These are phyloP conservation scores for Gossypium thurberi DNA, from an alignment of 345 rosid species.

Conservation along the genomic window DNA sequence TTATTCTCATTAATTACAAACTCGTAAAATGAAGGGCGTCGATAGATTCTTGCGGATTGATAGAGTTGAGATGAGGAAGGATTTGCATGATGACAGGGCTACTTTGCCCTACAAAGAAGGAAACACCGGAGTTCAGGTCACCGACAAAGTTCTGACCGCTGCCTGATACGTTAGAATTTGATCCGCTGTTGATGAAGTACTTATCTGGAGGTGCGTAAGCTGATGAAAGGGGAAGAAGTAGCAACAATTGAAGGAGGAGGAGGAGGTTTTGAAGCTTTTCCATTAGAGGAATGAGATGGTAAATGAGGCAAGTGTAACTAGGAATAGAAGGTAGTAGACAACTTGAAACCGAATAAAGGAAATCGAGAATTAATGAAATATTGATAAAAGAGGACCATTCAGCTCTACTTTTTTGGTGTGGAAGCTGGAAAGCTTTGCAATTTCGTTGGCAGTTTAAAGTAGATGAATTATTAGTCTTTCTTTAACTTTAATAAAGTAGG, in stretches of 20 bases:
- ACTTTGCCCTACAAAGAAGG: constrained; percentile 12
- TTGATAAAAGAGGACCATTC: no score
- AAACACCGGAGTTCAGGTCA: constrained; percentile 8
- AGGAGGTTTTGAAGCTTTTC: constrained; percentile 15
- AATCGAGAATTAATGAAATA: background rate
- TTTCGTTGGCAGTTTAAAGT: no score
- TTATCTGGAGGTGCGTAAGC: constrained; percentile 22
- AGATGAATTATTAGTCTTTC: no score
- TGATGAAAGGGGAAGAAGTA: background rate
- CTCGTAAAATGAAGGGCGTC: constrained; percentile 23
- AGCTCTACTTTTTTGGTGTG: no score
- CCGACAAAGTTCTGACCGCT: background rate
- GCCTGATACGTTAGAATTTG: constrained; percentile 4
- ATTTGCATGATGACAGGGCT: constrained; percentile 1
- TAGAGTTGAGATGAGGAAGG: no score
- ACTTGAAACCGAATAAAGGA: background rate
- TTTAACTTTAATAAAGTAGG: no score
- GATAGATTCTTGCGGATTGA: no score
- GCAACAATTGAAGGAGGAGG: background rate
- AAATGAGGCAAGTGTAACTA: background rate
- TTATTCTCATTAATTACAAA: constrained; percentile 21
- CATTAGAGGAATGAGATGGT: background rate
- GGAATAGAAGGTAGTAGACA: background rate
- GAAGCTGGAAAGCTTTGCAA: no score
- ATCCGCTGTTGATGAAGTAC: constrained; percentile 51